Evolutionary conservation across 257 asterid species (phyloP).

Genomic region (Gentiana straminea): DNA sequence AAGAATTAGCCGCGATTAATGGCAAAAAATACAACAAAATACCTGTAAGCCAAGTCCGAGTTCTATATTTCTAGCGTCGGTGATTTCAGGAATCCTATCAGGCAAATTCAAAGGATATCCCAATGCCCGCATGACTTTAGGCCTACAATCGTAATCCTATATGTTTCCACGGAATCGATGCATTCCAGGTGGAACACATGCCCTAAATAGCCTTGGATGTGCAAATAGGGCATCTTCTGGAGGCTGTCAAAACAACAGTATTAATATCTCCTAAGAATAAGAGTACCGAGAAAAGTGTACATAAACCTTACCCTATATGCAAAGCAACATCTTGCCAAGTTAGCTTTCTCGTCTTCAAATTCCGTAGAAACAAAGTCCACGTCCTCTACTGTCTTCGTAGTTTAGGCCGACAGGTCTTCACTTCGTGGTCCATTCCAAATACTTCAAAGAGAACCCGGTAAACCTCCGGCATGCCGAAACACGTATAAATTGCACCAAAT

Average conservation of each 20-base stretch:
- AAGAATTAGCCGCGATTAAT: no score
- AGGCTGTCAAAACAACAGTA: slow-evolving; percentile 45
- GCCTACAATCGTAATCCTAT: slow-evolving; percentile 84
- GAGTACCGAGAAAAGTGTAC: neutral
- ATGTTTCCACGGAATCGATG: slow-evolving; percentile 94
- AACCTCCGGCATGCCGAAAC: slow-evolving; percentile 98
- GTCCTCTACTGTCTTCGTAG: slow-evolving; percentile 87
- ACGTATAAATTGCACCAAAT: slow-evolving; percentile 94
- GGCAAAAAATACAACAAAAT: no score
- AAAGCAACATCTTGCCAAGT: slow-evolving; percentile 95
- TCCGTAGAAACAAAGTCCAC: slow-evolving; percentile 89
- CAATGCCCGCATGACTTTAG: slow-evolving; percentile 71
- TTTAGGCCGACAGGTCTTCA: slow-evolving; percentile 94
- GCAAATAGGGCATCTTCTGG: slow-evolving; percentile 97
- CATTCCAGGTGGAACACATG: slow-evolving; percentile 99
- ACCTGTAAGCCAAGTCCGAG: slow-evolving; percentile 99
- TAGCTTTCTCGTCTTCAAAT: slow-evolving; percentile 67
- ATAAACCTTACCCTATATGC: slow-evolving; percentile 48
- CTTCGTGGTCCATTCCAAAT: slow-evolving; percentile 92
- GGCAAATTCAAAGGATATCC: slow-evolving; percentile 67
- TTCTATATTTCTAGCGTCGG: slow-evolving; percentile 91
- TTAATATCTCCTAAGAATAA: no score
- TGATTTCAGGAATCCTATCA: slow-evolving; percentile 80
- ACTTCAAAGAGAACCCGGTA: slow-evolving; percentile 95
- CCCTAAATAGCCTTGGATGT: slow-evolving; percentile 92